phyloP scores from a whole-genome alignment of 2,329 filamentous ascomycete species.

The Diaporthe humulicola region DNA sequence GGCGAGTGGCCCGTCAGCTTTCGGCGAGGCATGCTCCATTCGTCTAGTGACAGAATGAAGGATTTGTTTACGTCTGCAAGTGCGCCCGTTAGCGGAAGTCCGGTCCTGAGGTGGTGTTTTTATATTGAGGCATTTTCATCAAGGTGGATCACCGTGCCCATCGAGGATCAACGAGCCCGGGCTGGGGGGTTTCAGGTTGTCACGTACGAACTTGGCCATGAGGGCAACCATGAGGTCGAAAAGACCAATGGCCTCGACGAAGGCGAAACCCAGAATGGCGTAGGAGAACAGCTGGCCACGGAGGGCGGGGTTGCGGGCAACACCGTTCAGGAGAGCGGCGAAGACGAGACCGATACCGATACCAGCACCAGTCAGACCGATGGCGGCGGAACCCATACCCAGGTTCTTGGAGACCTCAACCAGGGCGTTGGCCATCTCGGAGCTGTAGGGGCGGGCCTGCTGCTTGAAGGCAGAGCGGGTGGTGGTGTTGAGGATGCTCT shows the following conservation, averaged over 20 bases:
- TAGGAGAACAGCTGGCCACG: slow-evolving; percentile 96
- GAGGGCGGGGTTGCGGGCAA: slow-evolving; percentile 94
- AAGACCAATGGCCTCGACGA: slow-evolving; percentile 92
- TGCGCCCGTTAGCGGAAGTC: slow-evolving; percentile 14
- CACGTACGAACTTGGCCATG: slow-evolving; percentile 89
- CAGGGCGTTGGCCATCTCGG: slow-evolving; percentile 89
- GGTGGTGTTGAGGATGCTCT: slow-evolving; percentile 77
- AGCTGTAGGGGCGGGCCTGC: slow-evolving; percentile 81
- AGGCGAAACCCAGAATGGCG: slow-evolving; percentile 95
- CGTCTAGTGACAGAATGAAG: slow-evolving; percentile 36
- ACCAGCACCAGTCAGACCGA: slow-evolving; percentile 93
- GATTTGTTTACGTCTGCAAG: slow-evolving; percentile 39
- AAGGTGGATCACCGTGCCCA: neutral
- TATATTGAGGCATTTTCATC: slow-evolving; percentile 30
- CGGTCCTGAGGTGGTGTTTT: neutral
- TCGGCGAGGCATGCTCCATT: slow-evolving; percentile 39
- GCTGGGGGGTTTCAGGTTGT: slow-evolving; percentile 8
- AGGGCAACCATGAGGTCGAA: slow-evolving; percentile 94
- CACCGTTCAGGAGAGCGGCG: slow-evolving; percentile 88
- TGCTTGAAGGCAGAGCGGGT: slow-evolving; percentile 73
- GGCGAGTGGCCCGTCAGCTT: slow-evolving; percentile 38
- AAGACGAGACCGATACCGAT: slow-evolving; percentile 97
- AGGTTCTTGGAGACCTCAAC: slow-evolving; percentile 93
- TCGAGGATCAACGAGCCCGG: slow-evolving; percentile 18
- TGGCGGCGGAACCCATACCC: slow-evolving; percentile 90